phyloP scores from a whole-genome alignment of 192 early-diverging fungal genomes.

The Linnemannia elongata region DNA sequence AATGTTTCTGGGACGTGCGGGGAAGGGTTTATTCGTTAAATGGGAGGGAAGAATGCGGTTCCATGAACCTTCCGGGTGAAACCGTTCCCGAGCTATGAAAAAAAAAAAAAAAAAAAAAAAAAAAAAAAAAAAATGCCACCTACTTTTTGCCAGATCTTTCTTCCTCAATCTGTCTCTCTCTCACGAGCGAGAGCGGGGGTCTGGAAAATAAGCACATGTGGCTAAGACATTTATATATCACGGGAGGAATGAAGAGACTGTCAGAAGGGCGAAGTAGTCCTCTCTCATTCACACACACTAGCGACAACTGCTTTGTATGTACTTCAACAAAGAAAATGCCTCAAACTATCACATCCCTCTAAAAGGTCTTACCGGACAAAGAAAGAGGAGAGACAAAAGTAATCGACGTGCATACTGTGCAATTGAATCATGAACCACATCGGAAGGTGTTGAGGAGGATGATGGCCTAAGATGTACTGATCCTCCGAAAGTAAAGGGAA shows the following conservation, averaged over 20 bases:
- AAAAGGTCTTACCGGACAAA: not conserved
- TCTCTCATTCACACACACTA: not conserved
- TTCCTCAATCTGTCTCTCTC: not conserved
- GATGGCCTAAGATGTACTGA: not conserved
- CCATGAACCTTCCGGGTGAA: not conserved
- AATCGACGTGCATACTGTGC: not conserved
- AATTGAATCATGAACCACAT: not conserved
- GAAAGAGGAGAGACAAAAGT: conserved; percentile 1
- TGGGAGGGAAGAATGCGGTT: not conserved
- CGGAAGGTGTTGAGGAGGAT: not conserved
- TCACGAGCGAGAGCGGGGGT: too few species aligned
- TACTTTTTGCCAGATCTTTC: not conserved
- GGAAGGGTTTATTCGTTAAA: not conserved
- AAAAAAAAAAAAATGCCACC: too few species aligned
- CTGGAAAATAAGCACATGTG: not conserved
- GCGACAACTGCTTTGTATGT: not conserved
- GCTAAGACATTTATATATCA: not conserved
- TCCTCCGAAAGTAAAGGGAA: not conserved
- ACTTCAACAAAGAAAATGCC: not conserved
- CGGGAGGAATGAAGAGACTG: not conserved
- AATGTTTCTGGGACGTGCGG: not conserved
- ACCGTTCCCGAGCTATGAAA: not conserved
- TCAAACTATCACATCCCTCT: not conserved
- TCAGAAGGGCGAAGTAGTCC: not conserved
- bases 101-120: too few species aligned